Evolutionary conservation across 768 basidiomycete species (phyloP).

Genomic region (Clathrus columnatus): DNA sequence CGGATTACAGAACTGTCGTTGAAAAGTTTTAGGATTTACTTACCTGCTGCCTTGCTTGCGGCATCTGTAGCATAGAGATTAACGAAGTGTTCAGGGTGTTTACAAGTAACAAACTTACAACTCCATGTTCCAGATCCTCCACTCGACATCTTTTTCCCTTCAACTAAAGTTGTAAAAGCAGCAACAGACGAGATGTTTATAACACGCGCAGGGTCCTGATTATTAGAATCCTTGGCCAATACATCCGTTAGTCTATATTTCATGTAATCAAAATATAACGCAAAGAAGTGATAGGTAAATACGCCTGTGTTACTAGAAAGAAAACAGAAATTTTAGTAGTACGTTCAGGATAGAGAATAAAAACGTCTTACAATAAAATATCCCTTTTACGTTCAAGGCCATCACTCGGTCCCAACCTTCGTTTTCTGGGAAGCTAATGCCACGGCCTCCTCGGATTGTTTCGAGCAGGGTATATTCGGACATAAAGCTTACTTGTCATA

Average conservation of each 20-base stretch:
- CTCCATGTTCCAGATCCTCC: constrained; percentile 65
- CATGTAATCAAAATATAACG: neutral
- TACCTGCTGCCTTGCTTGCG: constrained; percentile 73
- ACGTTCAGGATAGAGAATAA: neutral
- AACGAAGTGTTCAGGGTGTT: neutral
- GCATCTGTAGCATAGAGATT: constrained; percentile 39
- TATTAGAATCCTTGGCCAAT: constrained; percentile 55
- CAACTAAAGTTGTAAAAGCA: constrained; percentile 43
- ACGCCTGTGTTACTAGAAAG: constrained; percentile 46
- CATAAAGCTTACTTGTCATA: constrained; percentile 34
- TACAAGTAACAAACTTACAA: constrained; percentile 44
- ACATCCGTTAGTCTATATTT: constrained; percentile 42
- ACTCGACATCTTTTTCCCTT: constrained; percentile 39
- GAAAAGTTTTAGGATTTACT: neutral
- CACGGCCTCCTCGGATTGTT: neutral
- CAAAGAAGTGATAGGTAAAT: constrained; percentile 8
- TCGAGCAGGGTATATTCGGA: neutral
- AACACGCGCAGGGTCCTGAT: constrained; percentile 60
- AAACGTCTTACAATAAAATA: constrained; percentile 60
- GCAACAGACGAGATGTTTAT: constrained; percentile 77
- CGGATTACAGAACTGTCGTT: neutral
- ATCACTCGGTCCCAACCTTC: constrained; percentile 83
- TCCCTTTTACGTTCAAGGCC: constrained; percentile 75
- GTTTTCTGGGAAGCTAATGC: constrained; percentile 53
- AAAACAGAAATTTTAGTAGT: neutral